Evolutionary conservation across 306 rosid species (phyloP).

Genomic region (Hippophae tibetana): DNA sequence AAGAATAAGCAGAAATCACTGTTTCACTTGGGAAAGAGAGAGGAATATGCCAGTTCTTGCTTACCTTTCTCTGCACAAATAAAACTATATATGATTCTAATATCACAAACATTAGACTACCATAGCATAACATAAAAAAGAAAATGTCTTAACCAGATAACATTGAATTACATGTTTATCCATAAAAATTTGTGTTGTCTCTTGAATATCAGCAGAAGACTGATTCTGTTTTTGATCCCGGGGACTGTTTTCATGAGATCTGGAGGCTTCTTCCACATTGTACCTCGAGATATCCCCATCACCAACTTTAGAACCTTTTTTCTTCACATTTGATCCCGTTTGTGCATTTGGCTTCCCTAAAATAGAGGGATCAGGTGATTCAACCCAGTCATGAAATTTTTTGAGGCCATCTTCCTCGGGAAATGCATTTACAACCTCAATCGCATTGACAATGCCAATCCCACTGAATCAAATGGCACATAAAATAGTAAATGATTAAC

Average conservation of each 20-base stretch:
- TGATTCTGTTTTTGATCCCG: constrained; percentile 32
- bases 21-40: constrained; percentile 77
- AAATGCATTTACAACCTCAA: constrained; percentile 87
- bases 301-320: constrained; percentile 42
- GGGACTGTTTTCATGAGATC: constrained; percentile 29
- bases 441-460: constrained; percentile 94
- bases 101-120: neutral
- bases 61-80: constrained; percentile 73
- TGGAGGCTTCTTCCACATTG: constrained; percentile 25
- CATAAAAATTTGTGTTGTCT: constrained; percentile 51
- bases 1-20: constrained; percentile 65
- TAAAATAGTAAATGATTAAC: too few species aligned
- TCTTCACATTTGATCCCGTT: constrained; percentile 32
- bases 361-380: constrained; percentile 93
- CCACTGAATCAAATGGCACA: constrained; percentile 49
- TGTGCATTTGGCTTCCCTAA: constrained; percentile 50
- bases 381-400: constrained; percentile 81
- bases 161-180: constrained; percentile 54
- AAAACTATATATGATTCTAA: neutral
- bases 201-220: constrained; percentile 27
- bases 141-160: constrained; percentile 13
- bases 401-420: constrained; percentile 82
- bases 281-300: constrained; percentile 20
- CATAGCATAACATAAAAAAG: constrained; percentile 3
- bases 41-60: constrained; percentile 98